A percentile compares a stretch with the other conserved stretches of the same genome.
Evolutionary conservation across 2,329 filamentous ascomycete genomes (phyloP).

Genomic region (Sclerotinia sclerotiorum): DNA sequence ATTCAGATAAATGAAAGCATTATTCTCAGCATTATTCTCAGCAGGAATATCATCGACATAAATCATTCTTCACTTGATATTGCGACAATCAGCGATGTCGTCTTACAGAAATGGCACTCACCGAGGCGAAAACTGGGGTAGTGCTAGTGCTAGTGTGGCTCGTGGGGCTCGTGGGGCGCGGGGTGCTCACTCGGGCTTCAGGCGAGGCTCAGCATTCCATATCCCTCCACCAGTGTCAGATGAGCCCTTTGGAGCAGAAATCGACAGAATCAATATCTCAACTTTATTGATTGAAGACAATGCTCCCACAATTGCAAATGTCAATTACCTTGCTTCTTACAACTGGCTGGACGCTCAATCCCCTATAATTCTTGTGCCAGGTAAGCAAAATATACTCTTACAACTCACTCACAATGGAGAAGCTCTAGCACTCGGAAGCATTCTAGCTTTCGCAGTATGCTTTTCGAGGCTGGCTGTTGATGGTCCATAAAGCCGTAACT

Average conservation of each 20-base stretch:
- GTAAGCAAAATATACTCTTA: conserved; percentile 37
- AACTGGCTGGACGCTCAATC: conserved; percentile 47
- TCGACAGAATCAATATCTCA: conserved; percentile 30
- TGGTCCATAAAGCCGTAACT: not conserved
- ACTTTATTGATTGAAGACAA: conserved; percentile 31
- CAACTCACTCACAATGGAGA: not conserved
- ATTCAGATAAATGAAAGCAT: too few relatives aligned
- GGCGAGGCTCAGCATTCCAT: conserved; percentile 4
- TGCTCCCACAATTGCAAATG: conserved; percentile 42
- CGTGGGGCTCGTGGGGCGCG: too few relatives aligned
- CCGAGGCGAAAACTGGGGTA: conserved; percentile 3
- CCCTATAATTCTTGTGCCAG: conserved; percentile 48
- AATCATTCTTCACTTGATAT: not conserved
- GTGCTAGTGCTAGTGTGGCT: not conserved
- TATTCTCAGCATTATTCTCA: too few relatives aligned
- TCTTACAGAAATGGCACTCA: not conserved
- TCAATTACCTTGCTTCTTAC: conserved; percentile 51
- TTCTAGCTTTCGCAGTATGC: too few relatives aligned
- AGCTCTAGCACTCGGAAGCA: not conserved
- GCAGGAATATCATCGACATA: not conserved
- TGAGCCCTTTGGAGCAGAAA: conserved; percentile 25
- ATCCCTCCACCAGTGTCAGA: conserved; percentile 8
- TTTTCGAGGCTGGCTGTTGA: not conserved
- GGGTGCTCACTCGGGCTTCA: not conserved
- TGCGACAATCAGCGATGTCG: not conserved